Evolutionary conservation across 257 asterid species (phyloP).

Genomic region (Verbascum thapsus): DNA sequence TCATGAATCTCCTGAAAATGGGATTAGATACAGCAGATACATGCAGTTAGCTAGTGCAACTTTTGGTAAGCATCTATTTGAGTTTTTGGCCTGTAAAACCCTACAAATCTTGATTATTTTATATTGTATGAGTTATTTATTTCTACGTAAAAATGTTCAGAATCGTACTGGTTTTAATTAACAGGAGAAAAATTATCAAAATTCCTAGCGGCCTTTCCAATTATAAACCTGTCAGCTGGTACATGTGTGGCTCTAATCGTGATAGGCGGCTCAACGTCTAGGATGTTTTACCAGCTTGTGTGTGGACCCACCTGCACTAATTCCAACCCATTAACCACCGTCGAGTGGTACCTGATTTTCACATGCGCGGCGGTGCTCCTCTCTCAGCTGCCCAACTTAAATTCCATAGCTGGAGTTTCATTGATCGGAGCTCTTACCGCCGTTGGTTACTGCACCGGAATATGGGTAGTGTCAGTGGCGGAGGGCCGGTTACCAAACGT

Average conservation of each 20-base stretch:
- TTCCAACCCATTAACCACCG: constrained; percentile 56
- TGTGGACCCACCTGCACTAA: constrained; percentile 58
- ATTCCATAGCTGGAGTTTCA: constrained; percentile 91
- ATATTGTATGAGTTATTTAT: no score
- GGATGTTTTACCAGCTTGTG: constrained; percentile 55
- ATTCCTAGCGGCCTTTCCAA: constrained; percentile 62
- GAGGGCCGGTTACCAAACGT: constrained; percentile 70
- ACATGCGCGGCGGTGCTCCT: constrained; percentile 75
- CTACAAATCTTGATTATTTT: no score
- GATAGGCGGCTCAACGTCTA: constrained; percentile 77
- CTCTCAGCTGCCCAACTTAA: constrained; percentile 88
- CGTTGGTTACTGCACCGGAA: constrained; percentile 72
- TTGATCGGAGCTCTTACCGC: constrained; percentile 82
- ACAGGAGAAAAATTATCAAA: constrained; percentile 46
- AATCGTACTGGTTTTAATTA: background rate
- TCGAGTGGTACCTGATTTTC: constrained; percentile 87
- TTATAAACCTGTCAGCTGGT: constrained; percentile 73
- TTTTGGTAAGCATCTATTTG: constrained; percentile 48
- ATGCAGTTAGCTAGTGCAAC: constrained; percentile 78
- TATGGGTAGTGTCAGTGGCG: constrained; percentile 73
- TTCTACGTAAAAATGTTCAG: no score
- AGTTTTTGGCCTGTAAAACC: background rate
- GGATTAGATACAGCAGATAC: constrained; percentile 88
- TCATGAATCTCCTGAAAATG: constrained; percentile 73
- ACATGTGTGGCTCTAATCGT: constrained; percentile 81